phyloP scores from a whole-genome alignment of 768 basidiomycete species.

The Hericium erinaceus region DNA sequence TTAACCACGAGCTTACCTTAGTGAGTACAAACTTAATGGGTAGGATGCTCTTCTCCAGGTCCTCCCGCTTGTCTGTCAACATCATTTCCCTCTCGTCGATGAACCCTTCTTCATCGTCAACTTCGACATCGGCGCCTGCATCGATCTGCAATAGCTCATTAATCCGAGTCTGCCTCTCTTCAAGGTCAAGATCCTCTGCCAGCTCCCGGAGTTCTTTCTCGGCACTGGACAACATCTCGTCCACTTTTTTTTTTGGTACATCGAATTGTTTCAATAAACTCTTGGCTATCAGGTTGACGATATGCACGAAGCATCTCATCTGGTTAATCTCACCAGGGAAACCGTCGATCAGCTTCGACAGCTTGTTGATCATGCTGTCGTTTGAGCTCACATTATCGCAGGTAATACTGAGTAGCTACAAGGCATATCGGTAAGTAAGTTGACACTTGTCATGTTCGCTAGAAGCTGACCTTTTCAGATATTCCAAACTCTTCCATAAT shows the following conservation, averaged over 20 bases:
- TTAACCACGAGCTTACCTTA: conserved; percentile 20
- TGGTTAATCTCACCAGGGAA: conserved; percentile 20
- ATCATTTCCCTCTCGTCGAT: conserved; percentile 19
- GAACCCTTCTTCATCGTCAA: conserved; percentile 14
- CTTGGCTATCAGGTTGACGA: conserved; percentile 30
- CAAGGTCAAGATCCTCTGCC: not conserved
- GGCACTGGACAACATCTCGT: not conserved
- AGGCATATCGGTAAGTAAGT: not conserved
- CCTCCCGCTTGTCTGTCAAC: conserved; percentile 6
- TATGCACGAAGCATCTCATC: conserved; percentile 30
- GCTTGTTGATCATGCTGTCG: conserved; percentile 23
- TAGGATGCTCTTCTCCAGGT: conserved; percentile 12
- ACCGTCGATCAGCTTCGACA: conserved; percentile 13
- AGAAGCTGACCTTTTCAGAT: conserved; percentile 20
- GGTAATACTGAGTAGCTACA: conserved; percentile 24
- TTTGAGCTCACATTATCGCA: conserved; percentile 30
- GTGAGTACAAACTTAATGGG: conserved; percentile 22
- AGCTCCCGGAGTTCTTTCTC: not conserved
- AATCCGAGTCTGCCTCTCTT: not conserved
- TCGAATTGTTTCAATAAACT: conserved; percentile 26
- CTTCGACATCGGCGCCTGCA: not conserved
- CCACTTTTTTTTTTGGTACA: conserved; percentile 10
- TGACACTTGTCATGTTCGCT: not conserved
- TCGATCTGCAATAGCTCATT: no score
- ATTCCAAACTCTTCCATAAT: conserved; percentile 21